A percentile compares a stretch with the other conserved stretches of the same genome.
These are phyloP conservation scores for Neofusicoccum parvum DNA, from an alignment of 2,329 filamentous ascomycete genomes.

Conservation along the genomic window DNA sequence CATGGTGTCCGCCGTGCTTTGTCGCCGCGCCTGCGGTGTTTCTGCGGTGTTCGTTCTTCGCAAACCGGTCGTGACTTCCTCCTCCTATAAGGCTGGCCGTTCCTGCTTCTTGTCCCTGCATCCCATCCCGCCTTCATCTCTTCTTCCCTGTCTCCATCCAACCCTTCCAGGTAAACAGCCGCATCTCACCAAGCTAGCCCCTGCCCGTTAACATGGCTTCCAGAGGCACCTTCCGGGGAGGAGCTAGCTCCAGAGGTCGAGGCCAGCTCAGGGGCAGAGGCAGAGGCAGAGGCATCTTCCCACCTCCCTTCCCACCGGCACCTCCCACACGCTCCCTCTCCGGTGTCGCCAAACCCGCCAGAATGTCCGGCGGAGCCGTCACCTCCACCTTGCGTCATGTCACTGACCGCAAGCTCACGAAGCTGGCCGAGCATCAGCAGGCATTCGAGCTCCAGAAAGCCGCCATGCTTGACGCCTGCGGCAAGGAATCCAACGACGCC, in stretches of 20 bases:
- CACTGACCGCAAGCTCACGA: constrained; percentile 30
- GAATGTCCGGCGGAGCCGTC: constrained; percentile 25
- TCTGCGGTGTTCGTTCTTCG: neutral
- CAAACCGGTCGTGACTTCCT: neutral
- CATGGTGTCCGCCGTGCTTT: constrained; percentile 3
- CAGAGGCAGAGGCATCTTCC: neutral
- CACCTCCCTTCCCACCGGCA: too few species aligned
- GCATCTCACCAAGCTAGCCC: neutral
- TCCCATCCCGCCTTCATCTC: neutral
- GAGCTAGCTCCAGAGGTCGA: neutral
- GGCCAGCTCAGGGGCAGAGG: neutral
- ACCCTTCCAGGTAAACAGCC: neutral
- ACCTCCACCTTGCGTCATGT: constrained; percentile 32
- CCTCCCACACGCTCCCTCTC: neutral
- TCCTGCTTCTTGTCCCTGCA: neutral
- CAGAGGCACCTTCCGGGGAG: neutral
- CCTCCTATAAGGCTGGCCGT: neutral
- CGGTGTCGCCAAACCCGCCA: neutral
- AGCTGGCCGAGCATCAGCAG: constrained; percentile 28
- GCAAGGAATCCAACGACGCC: constrained; percentile 15
- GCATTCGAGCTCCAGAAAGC: constrained; percentile 29
- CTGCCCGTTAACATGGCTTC: neutral
- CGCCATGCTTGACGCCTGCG: constrained; percentile 25
- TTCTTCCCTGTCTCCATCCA: neutral
- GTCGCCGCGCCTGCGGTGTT: neutral